Evolutionary conservation across 148 eudicot species (phyloP).

Genomic region (Heliamphora exappendiculata): DNA sequence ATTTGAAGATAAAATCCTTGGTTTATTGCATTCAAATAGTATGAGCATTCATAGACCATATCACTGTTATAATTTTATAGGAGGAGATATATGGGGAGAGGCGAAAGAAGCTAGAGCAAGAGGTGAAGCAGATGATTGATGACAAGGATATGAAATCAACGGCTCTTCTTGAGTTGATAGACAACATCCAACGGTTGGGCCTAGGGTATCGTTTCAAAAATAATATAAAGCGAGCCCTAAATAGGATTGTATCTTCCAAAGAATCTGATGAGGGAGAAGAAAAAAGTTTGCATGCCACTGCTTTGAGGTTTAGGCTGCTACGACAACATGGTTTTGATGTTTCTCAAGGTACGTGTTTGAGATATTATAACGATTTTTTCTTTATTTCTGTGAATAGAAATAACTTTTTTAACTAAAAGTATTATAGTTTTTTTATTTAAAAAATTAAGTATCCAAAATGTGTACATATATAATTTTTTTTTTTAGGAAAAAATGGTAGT

Average conservation of each 20-base stretch:
- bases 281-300: slow-evolving; percentile 7
- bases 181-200: slow-evolving; percentile 29
- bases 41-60: no score
- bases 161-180: slow-evolving; percentile 17
- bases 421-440: no score
- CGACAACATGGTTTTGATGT: slow-evolving; percentile 21
- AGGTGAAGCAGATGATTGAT: slow-evolving; percentile 13
- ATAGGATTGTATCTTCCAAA: not conserved
- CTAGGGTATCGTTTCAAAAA: slow-evolving; percentile 19
- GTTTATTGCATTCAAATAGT: no score
- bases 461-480: no score
- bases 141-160: slow-evolving; percentile 6
- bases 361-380: no score
- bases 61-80: not conserved
- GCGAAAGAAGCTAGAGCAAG: slow-evolving; percentile 8
- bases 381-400: no score
- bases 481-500: no score
- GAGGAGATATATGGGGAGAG: slow-evolving; percentile 2
- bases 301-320: slow-evolving; percentile 15
- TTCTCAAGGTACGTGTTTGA: slow-evolving; percentile 11
- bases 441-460: no score
- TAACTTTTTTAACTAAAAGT: no score
- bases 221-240: slow-evolving; percentile 14
- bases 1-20: no score
- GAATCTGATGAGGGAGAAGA: not conserved